Conservation (phyloP, 495 filamentous ascomycete genomes). For the Pseudotulostoma volvatum region DNA sequence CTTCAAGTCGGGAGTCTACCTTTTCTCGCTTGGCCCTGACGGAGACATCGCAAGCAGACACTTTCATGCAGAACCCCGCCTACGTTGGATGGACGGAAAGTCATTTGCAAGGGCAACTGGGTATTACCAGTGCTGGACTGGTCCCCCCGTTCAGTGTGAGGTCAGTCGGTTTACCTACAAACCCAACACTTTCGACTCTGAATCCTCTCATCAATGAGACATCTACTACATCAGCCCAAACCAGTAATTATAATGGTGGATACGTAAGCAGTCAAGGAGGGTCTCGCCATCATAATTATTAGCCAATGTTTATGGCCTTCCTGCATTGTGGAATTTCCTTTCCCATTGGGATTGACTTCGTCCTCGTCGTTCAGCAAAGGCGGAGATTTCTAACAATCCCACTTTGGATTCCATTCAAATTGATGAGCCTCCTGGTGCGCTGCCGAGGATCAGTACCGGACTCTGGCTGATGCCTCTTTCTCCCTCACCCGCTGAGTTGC, state of each 20-base stretch:
- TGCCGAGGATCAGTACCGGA: too few species aligned
- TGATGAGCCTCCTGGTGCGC: too few species aligned
- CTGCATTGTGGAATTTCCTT: too few species aligned
- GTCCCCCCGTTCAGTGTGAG: slow-evolving; percentile 14
- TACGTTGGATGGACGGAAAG: slow-evolving; percentile 16
- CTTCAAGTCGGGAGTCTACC: slow-evolving; percentile 21
- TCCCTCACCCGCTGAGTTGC: too few species aligned
- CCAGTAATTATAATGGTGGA: slow-evolving; percentile 15
- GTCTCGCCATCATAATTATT: slow-evolving; percentile 15
- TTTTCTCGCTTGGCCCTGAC: slow-evolving; percentile 13
- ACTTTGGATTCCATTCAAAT: too few species aligned
- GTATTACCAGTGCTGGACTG: slow-evolving; percentile 7
- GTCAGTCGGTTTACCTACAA: slow-evolving; percentile 12
- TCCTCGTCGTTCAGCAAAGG: too few species aligned
- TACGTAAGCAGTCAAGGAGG: slow-evolving; percentile 18
- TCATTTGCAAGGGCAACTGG: slow-evolving; percentile 11
- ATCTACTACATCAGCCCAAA: slow-evolving; percentile 17
- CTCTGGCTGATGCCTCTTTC: too few species aligned
- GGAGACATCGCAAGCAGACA: slow-evolving; percentile 20
- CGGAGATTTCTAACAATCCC: too few species aligned
- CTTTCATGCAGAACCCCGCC: slow-evolving; percentile 15
- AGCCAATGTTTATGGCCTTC: too few species aligned
- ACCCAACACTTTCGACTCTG: slow-evolving; percentile 15
- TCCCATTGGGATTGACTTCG: too few species aligned
- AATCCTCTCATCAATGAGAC: slow-evolving; percentile 21